phyloP scores from a whole-genome alignment of 2,329 filamentous ascomycete genomes.

The Sporothrix pseudoabietina region DNA sequence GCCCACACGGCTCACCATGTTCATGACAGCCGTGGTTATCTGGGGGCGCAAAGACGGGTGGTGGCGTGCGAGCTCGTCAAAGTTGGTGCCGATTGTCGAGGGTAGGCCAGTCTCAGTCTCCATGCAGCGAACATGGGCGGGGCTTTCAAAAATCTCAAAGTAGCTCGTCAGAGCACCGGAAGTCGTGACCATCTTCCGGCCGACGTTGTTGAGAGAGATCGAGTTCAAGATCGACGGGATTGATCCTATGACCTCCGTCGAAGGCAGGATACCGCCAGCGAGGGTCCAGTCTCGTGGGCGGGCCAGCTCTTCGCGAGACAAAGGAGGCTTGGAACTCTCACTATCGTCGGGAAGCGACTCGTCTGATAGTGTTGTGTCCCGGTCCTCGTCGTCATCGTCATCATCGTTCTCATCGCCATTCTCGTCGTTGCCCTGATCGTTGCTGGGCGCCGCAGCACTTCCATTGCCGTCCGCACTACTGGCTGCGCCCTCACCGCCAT shows the following conservation, averaged over 20 bases:
- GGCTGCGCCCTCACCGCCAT: not conserved
- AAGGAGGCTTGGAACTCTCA: slow-evolving; percentile 55
- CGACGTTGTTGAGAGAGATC: slow-evolving; percentile 85
- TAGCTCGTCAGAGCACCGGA: slow-evolving; percentile 83
- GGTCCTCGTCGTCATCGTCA: slow-evolving; percentile 39
- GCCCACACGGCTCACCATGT: slow-evolving; percentile 83
- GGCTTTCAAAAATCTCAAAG: slow-evolving; percentile 95
- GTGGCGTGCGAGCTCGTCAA: slow-evolving; percentile 93
- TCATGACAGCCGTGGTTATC: slow-evolving; percentile 81
- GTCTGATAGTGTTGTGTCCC: slow-evolving; percentile 46
- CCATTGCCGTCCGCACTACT: slow-evolving; percentile 2
- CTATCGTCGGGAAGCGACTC: slow-evolving; percentile 38
- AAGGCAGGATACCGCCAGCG: slow-evolving; percentile 78
- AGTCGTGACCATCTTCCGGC: slow-evolving; percentile 82
- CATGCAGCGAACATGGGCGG: slow-evolving; percentile 83
- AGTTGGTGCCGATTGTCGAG: slow-evolving; percentile 74
- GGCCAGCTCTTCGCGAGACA: slow-evolving; percentile 54
- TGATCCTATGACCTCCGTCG: slow-evolving; percentile 81
- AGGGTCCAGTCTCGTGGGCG: slow-evolving; percentile 49
- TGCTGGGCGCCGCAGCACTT: slow-evolving; percentile 19
- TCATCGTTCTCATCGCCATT: slow-evolving; percentile 33
- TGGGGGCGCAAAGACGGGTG: slow-evolving; percentile 79
- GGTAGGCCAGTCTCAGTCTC: slow-evolving; percentile 69
- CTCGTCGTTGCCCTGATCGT: slow-evolving; percentile 35
- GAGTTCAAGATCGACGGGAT: slow-evolving; percentile 88